phyloP scores from a whole-genome alignment of 2,329 filamentous ascomycete species.

The Pseudocercospora eumusae region DNA sequence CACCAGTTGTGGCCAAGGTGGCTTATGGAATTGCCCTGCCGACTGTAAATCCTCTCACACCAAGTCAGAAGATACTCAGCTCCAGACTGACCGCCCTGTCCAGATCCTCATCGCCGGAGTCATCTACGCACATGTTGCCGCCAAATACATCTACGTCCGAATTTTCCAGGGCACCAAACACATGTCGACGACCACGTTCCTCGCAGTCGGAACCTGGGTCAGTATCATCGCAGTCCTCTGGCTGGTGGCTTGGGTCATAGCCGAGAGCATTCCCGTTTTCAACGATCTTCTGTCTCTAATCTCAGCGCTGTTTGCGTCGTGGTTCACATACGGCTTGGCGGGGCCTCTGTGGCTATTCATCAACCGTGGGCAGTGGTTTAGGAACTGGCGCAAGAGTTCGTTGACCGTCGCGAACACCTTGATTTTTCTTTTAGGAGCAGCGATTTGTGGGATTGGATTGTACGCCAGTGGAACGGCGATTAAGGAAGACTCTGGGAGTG shows the following conservation, averaged over 20 bases:
- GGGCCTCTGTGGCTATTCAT: constrained; percentile 43
- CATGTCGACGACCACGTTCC: constrained; percentile 39
- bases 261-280: constrained; percentile 70
- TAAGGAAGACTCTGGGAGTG: constrained; percentile 17
- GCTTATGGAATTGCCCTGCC: constrained; percentile 70
- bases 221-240: constrained; percentile 59
- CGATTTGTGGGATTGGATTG: constrained; percentile 36
- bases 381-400: constrained; percentile 45
- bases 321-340: constrained; percentile 52
- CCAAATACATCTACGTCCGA: constrained; percentile 66
- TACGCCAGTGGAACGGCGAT: constrained; percentile 33
- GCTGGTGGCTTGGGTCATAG: constrained; percentile 67
- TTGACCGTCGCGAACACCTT: constrained; percentile 47
- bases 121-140: constrained; percentile 60
- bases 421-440: constrained; percentile 39
- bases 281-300: constrained; percentile 66
- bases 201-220: constrained; percentile 59
- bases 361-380: constrained; percentile 47
- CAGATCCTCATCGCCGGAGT: constrained; percentile 67
- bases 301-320: constrained; percentile 61
- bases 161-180: constrained; percentile 62
- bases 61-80: neutral
- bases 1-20: constrained; percentile 58
- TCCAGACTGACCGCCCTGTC: neutral
- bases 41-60: constrained; percentile 44